These are phyloP conservation scores for Ambrosia trifida DNA, from an alignment of 129 eudicot genomes.

Conservation along the genomic window DNA sequence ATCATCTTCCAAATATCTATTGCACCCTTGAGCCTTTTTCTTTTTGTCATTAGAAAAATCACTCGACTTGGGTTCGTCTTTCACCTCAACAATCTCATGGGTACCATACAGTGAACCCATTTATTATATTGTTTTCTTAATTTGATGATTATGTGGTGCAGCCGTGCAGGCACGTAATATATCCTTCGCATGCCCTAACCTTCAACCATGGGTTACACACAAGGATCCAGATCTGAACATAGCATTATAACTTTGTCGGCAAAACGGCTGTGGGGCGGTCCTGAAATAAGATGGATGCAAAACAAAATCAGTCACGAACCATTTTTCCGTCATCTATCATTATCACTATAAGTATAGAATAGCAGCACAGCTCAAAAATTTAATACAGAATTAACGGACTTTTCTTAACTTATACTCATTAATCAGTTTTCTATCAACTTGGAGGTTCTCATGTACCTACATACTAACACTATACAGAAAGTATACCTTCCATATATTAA, in stretches of 20 bases:
- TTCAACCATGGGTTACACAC: constrained; percentile 7
- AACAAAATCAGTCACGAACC: constrained; percentile 25
- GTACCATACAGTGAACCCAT: constrained; percentile 59
- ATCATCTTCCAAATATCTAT: constrained; percentile 66
- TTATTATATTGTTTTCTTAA: background rate
- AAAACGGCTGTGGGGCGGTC: constrained; percentile 16
- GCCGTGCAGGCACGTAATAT: background rate
- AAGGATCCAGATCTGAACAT: constrained; percentile 23
- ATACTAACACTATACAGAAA: background rate
- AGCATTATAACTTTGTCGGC: background rate
- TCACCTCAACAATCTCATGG: constrained; percentile 73
- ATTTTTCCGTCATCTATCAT: constrained; percentile 5
- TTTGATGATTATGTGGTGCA: background rate
- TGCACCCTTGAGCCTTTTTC: constrained; percentile 51
- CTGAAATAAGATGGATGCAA: constrained; percentile 35
- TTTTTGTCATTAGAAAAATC: constrained; percentile 38
- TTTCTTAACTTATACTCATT: no score
- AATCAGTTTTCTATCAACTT: no score
- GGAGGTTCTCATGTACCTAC: constrained; percentile 1
- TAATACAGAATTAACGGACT: no score
- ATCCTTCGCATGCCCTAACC: constrained; percentile 26
- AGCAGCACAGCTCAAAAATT: no score
- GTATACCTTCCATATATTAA: background rate
- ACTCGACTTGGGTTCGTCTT: constrained; percentile 46
- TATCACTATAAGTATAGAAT: no score